Evolutionary conservation across 73 alveolate genomes (phyloP).

Genomic region (Symbiodinium natans): DNA sequence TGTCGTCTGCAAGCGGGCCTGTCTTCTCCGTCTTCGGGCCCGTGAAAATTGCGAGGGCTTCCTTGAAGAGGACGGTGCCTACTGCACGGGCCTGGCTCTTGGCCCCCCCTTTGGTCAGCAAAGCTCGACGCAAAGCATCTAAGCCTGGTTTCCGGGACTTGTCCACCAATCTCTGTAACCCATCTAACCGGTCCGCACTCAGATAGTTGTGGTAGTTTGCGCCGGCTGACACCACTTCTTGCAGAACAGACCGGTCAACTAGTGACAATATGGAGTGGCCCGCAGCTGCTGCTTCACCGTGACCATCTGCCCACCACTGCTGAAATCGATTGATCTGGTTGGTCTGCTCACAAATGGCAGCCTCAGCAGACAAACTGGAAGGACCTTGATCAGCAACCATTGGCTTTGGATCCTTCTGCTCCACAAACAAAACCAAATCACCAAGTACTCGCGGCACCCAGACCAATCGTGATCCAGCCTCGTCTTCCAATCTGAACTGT

Average conservation of each 20-base stretch:
- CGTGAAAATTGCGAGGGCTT: constrained; percentile 11
- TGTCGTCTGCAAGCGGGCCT: neutral
- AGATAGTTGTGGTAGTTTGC: constrained; percentile 65
- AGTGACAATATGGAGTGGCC: constrained; percentile 22
- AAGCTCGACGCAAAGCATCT: constrained; percentile 12
- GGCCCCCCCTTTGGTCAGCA: constrained; percentile 63
- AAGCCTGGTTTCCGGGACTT: constrained; percentile 12
- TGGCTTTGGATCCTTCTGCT: neutral
- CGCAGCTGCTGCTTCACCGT: constrained; percentile 10
- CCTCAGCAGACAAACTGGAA: neutral
- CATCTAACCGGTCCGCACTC: constrained; percentile 34
- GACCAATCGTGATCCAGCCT: neutral
- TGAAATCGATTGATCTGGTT: constrained; percentile 39
- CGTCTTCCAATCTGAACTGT: neutral
- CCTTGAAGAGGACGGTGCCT: constrained; percentile 47
- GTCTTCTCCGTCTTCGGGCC: neutral
- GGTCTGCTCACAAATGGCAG: constrained; percentile 21
- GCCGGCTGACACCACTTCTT: constrained; percentile 23
- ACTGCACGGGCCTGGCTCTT: constrained; percentile 66
- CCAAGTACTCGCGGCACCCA: constrained; percentile 50
- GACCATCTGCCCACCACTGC: constrained; percentile 64
- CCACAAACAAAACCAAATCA: constrained; percentile 45
- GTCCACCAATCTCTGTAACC: constrained; percentile 1
- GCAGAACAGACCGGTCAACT: constrained; percentile 15
- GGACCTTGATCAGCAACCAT: neutral